Evolutionary conservation across 1,139 yeast genomes (phyloP), one percentile per base, ranked within the genome.

Genomic region (Pneumocystis oryctolagi): DNA sequence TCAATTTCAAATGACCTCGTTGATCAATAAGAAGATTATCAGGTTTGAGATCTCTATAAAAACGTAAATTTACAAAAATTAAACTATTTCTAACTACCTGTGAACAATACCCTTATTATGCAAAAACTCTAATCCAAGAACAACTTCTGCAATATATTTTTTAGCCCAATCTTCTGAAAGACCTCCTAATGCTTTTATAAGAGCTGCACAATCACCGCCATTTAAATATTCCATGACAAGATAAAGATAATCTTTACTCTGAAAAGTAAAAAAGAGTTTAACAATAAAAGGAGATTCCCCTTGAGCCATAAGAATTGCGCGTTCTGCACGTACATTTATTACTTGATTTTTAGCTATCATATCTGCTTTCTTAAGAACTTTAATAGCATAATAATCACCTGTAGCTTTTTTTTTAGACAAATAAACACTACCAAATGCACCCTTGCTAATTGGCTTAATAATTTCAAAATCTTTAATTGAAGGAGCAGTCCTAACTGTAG

Each of bases 331-430:
- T 59, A 94, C 96, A 71, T 94, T 92, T 60, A 89, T 84, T 2
- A 92, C 94, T 75, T 94, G 98, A 77, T 94, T 94, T 74, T 92
- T 92, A 1, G 96, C 94, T 67, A 92, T 84, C 97, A 94, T 92
- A 73, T 92, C 98, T 5, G 95, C 82, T 73, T 94, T 94, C 69
- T 85, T 87, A 67, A 94, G 77, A n/a, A 90, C 94, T 72, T 94
- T 94, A 66, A 94, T 89, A 0, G 99, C 98, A 69, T 87, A 94
- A 72, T 89, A 87, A 67, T 94, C 98, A 1, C 97, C 97, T 0
- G 97, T 92, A 16, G 86, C 74, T 69, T 83, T 85, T 69, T 94
- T 81, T 67, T 85, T 82, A 0, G 96, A 92, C 20, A 94, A 77
- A 71, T 84, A 92, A 0, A 94, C 99, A 56, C 95, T 86, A 0